phyloP scores from a whole-genome alignment of 2,329 filamentous ascomycete species.

The Alternaria viburni region DNA sequence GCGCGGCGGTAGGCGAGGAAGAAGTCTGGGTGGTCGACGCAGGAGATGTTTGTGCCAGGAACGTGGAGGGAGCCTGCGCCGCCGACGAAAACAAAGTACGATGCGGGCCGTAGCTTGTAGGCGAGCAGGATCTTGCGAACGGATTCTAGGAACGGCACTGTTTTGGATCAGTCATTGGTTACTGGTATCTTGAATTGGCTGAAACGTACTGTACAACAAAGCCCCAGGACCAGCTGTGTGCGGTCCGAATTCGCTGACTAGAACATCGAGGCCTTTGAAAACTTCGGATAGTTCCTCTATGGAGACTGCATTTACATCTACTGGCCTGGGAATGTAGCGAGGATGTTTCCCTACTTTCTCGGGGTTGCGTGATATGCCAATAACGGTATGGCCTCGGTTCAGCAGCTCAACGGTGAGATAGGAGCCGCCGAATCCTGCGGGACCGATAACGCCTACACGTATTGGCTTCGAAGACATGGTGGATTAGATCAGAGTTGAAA shows the following conservation, averaged over 20 bases:
- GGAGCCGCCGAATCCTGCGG: constrained; percentile 45
- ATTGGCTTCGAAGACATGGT: constrained; percentile 12
- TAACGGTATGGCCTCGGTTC: constrained; percentile 41
- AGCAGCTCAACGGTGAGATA: constrained; percentile 43
- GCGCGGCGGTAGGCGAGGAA: constrained; percentile 45
- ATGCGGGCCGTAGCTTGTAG: constrained; percentile 29
- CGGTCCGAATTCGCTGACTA: constrained; percentile 44
- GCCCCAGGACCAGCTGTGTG: constrained; percentile 38
- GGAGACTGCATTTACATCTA: constrained; percentile 34
- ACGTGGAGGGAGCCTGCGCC: constrained; percentile 43
- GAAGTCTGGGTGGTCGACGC: constrained; percentile 43
- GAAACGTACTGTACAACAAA: constrained; percentile 37
- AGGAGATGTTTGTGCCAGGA: constrained; percentile 25
- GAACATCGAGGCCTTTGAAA: constrained; percentile 38
- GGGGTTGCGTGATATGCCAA: constrained; percentile 44
- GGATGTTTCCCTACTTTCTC: constrained; percentile 40
- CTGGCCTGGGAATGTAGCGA: constrained; percentile 32
- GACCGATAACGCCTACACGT: constrained; percentile 41
- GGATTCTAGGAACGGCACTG: constrained; percentile 45
- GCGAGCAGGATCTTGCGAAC: constrained; percentile 43
- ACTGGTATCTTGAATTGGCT: not conserved
- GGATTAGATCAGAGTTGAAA: not conserved
- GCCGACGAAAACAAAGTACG: constrained; percentile 46
- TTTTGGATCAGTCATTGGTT: not conserved
- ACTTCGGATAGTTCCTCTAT: constrained; percentile 33